These are phyloP conservation scores for Coemansia umbellata DNA, from an alignment of 192 early-diverging fungal species.

Conservation along the genomic window DNA sequence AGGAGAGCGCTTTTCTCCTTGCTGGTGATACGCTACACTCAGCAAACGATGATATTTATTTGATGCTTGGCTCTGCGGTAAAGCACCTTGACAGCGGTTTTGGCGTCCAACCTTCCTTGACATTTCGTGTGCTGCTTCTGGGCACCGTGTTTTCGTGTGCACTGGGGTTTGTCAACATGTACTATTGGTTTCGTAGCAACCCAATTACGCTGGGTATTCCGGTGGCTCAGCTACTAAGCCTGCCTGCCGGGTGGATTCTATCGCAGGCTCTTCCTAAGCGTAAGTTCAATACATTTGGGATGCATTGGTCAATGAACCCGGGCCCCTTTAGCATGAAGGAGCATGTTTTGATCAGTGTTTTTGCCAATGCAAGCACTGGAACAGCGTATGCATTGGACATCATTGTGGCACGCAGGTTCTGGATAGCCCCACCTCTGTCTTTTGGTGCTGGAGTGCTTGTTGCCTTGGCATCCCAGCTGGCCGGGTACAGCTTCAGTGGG, in stretches of 20 bases:
- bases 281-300: slow-evolving; percentile 41
- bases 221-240: slow-evolving; percentile 65
- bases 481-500: slow-evolving; percentile 66
- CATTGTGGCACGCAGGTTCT: slow-evolving; percentile 58
- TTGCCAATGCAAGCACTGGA: slow-evolving; percentile 66
- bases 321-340: slow-evolving; percentile 82
- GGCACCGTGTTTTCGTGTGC: slow-evolving; percentile 57
- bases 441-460: slow-evolving; percentile 56
- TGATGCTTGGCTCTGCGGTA: slow-evolving; percentile 47
- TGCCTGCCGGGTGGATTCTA: slow-evolving; percentile 63
- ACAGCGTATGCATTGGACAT: slow-evolving; percentile 72
- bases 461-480: slow-evolving; percentile 62
- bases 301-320: slow-evolving; percentile 57
- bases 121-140: slow-evolving; percentile 64
- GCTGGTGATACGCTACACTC: slow-evolving; percentile 16
- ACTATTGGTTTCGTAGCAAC: slow-evolving; percentile 81
- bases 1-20: slow-evolving; percentile 1
- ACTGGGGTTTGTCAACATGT: slow-evolving; percentile 63
- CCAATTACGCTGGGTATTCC: slow-evolving; percentile 61
- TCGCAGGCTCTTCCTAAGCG: slow-evolving; percentile 56
- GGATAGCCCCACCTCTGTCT: slow-evolving; percentile 62
- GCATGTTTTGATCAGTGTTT: slow-evolving; percentile 72
- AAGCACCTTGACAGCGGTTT: slow-evolving; percentile 16
- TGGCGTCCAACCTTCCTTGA: slow-evolving; percentile 57
- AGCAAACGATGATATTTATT: slow-evolving; percentile 5